Base-by-base conservation (phyloP, 2,329 filamentous ascomycete genomes). In the Penicillium sp. region DNA sequence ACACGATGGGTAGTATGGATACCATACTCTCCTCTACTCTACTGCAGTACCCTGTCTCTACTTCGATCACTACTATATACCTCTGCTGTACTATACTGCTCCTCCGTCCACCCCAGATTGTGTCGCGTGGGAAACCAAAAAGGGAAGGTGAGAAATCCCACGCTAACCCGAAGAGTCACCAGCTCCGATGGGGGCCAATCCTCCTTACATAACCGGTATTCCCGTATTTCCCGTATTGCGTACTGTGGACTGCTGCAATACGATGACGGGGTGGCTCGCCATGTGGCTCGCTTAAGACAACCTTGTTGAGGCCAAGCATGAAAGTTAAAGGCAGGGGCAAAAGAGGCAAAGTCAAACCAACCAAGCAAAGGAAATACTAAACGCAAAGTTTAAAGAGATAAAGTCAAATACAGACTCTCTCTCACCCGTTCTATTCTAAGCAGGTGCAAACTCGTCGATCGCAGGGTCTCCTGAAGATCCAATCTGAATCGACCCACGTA, bases 251-350 rank as follows among this genome's bases (percentile, higher is more conserved):
- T 32, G 18, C 33, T 13, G 2, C 17, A 29, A 43, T 29, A 55
- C 49, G 49, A 55, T 48, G 46, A 27, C 26, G 49, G 42, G 29
- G 54, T 55, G 50, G 54, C 58, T 55, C 40, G 52, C 39, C 52
- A 24, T 47, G 15, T 46, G 46, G 32, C 47, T 63, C 60, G 60
- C 59, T 63, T 63, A 60, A 21, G 45, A 24, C 32, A 60, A 62
- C 57, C 46, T 51, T 52, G 33, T 27, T 36, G 7, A 50, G 17
- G 34, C 27, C 26, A 27, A 27, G 26, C 26, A 27, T 7, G n/a
- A n/a, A n/a, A n/a, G n/a, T n/a, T n/a, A n/a, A n/a, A n/a, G n/a
- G n/a, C n/a, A n/a, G n/a, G n/a, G n/a, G n/a, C n/a, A n/a, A n/a
- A n/a, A n/a, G n/a, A n/a, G n/a, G n/a, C n/a, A n/a, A n/a, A n/a